Conservation (phyloP, 2,329 filamentous ascomycete species). For the Aspergillus hiratsukae region DNA sequence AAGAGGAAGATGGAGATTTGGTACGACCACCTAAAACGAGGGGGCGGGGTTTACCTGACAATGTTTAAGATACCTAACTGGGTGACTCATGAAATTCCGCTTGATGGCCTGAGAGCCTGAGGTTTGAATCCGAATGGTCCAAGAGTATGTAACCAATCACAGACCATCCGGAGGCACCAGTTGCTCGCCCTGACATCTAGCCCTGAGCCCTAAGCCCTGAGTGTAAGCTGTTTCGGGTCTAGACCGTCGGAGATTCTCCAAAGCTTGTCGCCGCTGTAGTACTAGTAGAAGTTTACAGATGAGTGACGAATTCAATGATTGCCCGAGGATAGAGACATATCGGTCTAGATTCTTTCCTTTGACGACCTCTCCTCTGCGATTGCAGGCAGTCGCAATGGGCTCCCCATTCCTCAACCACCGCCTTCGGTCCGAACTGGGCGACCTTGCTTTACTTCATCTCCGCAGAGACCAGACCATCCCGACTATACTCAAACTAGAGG, state of each 20-base stretch:
- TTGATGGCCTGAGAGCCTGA: not conserved
- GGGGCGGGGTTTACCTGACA: constrained; percentile 12
- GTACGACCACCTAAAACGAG: constrained; percentile 1
- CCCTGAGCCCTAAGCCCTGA: constrained; percentile 24
- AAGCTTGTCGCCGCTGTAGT: constrained; percentile 6
- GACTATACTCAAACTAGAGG: constrained; percentile 60
- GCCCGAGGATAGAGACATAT: constrained; percentile 7
- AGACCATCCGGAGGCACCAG: not conserved
- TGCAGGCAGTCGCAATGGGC: constrained; percentile 26
- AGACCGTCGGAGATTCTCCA: constrained; percentile 3
- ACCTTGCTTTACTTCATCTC: constrained; percentile 79
- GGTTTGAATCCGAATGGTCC: not conserved
- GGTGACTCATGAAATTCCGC: constrained; percentile 1
- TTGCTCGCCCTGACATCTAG: not conserved
- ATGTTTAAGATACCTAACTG: constrained; percentile 13
- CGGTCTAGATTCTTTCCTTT: not conserved
- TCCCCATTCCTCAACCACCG: constrained; percentile 80
- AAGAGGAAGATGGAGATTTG: constrained; percentile 11
- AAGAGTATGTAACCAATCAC: constrained; percentile 3
- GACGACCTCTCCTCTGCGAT: not conserved
- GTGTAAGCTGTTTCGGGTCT: constrained; percentile 1
- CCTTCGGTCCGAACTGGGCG: constrained; percentile 56
- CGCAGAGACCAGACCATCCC: constrained; percentile 82
- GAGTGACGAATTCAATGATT: constrained; percentile 3
- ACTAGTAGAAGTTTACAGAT: constrained; percentile 1